Conservation (phyloP, 495 filamentous ascomycete genomes). For the Podospora appendiculata region DNA sequence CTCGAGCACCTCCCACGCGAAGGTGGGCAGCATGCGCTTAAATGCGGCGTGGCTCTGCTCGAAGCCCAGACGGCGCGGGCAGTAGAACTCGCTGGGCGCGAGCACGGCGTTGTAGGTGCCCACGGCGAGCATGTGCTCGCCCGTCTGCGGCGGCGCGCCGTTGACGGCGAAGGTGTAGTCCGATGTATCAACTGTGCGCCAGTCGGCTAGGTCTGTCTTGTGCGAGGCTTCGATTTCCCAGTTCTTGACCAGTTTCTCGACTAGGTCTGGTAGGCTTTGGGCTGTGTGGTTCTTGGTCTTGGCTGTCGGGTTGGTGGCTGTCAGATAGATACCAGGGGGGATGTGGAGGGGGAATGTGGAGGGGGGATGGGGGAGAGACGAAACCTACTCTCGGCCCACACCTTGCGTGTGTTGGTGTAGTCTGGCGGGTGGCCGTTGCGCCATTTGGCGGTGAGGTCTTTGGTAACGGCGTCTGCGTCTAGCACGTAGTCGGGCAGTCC, state of each 20-base stretch:
- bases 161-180: slow-evolving; percentile 57
- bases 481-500: slow-evolving; percentile 49
- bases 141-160: slow-evolving; percentile 44
- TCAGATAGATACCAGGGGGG: background rate
- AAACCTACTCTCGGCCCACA: slow-evolving; percentile 43
- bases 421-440: slow-evolving; percentile 51
- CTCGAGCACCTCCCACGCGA: slow-evolving; percentile 63
- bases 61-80: slow-evolving; percentile 49
- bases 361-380: background rate
- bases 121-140: slow-evolving; percentile 57
- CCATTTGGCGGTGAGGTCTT: slow-evolving; percentile 46
- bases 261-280: slow-evolving; percentile 47
- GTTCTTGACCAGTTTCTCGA: slow-evolving; percentile 65
- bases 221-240: slow-evolving; percentile 65
- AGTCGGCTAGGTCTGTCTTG: slow-evolving; percentile 52
- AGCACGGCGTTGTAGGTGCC: slow-evolving; percentile 65
- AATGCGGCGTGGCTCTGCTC: slow-evolving; percentile 56
- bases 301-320: slow-evolving; percentile 26
- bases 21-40: slow-evolving; percentile 62
- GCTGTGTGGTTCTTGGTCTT: slow-evolving; percentile 46
- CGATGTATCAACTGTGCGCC: slow-evolving; percentile 51
- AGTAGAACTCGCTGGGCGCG: slow-evolving; percentile 52
- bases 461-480: slow-evolving; percentile 51
- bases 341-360: background rate
- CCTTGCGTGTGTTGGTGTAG: slow-evolving; percentile 51